A percentile compares a stretch with the other conserved stretches of the same genome.
These are phyloP conservation scores for Suillus sp. DNA, from an alignment of 768 basidiomycete species.

Conservation along the genomic window DNA sequence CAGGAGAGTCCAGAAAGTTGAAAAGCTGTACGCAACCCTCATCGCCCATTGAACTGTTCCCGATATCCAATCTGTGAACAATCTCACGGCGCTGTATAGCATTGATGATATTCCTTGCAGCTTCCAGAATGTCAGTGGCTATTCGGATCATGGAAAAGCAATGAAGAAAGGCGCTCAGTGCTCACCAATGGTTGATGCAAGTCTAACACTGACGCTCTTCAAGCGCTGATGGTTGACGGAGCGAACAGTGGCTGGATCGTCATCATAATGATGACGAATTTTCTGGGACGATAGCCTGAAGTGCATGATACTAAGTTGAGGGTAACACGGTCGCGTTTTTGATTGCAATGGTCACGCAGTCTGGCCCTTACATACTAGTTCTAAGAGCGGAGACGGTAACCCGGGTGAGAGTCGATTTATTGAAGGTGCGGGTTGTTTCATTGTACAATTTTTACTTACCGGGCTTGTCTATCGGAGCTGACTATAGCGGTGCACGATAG, in stretches of 20 bases:
- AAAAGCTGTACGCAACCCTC: conserved; percentile 59
- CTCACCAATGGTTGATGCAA: conserved; percentile 33
- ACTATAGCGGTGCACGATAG: no score
- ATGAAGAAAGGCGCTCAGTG: conserved; percentile 12
- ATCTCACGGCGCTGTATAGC: conserved; percentile 46
- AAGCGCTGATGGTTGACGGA: conserved; percentile 26
- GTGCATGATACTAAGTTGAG: conserved; percentile 22
- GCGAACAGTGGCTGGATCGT: conserved; percentile 34
- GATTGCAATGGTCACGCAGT: background rate
- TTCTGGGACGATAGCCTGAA: conserved; percentile 28
- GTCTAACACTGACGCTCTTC: conserved; percentile 30
- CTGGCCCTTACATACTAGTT: background rate
- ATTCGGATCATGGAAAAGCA: background rate
- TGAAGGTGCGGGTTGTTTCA: background rate
- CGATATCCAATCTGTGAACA: conserved; percentile 56
- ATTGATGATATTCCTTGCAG: conserved; percentile 49
- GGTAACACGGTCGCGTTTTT: background rate
- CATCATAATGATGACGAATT: conserved; percentile 27
- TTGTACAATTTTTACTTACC: background rate
- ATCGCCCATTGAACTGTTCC: conserved; percentile 58
- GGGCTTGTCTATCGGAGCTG: background rate
- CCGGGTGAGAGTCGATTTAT: background rate
- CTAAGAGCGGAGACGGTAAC: background rate
- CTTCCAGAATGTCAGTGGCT: conserved; percentile 37
- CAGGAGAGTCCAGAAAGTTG: conserved; percentile 51